Base-by-base conservation (phyloP, 179 eudicot species). In the Spergularia azorica region DNA sequence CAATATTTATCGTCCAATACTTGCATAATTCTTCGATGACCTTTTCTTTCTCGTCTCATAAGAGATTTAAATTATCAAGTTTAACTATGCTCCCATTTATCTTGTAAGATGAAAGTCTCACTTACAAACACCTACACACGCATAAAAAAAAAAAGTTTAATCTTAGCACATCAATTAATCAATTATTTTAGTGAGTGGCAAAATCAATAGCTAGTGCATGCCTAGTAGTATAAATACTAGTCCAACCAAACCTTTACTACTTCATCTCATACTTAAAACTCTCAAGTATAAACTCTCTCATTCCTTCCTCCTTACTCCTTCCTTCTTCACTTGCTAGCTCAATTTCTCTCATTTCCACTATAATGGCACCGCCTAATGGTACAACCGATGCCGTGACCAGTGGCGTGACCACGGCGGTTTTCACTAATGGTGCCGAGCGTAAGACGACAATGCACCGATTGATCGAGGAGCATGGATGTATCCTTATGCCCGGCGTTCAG, bases 401-500 rank as follows among this genome's bases (percentile, higher is more conserved):
- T 5, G 48, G 18, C 5, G 9, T 20, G 9, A 64, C 67, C n/a
- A 32, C 3, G 11, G 68, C 12, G 68, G 38, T 43, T 46, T 15
- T 12, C 68, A 64, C 68, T 2, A 57, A 70, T 48, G 61, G 48
- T 21, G 26, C 3, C 3, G 50, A 4, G 10, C 41, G 64, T 1
- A 36, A 57, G 39, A 79, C 84, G 9, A 79, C 84, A 17, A 78
- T 84, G 32, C 82, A 81, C 72, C 69, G 80, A 18, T 16, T 84
- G 71, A 84, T 84, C 60, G 75, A 75, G 56, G 85, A 82, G 66
- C 71, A 79, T n/a, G 83, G 85, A 2, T 48, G 58, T 1, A 79
- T 84, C 32, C 72, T 81, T 3, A 72, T 84, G 70, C 84, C 84
- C 4, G 84, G 84, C 13, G 63, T 82, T 36, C 81, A 78, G 5